These are phyloP conservation scores for Paralagenidium karlingii DNA, from an alignment of 352 stramenopile genomes.

Conservation along the genomic window DNA sequence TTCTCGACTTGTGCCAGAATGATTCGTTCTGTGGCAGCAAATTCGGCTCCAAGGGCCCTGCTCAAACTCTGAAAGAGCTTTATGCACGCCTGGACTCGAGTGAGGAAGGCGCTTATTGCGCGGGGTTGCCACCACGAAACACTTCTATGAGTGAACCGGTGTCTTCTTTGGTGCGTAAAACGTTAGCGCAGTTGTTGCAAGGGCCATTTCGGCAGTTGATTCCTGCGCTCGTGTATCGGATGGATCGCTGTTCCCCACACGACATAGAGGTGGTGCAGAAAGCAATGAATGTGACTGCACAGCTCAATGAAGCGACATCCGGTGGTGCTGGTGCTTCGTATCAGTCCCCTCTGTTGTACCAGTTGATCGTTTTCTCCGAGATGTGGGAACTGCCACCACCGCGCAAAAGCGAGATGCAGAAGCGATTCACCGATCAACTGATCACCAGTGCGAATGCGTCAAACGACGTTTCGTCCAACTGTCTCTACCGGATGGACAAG, in stretches of 20 bases:
- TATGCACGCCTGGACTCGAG: constrained; percentile 12
- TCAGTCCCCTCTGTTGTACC: constrained; percentile 35
- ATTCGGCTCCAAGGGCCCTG: constrained; percentile 7
- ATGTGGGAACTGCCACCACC: constrained; percentile 52
- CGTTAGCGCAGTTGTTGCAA: too few relatives aligned
- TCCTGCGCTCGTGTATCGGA: constrained; percentile 35
- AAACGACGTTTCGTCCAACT: constrained; percentile 15
- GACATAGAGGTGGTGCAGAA: constrained; percentile 26
- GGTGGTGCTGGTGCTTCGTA: constrained; percentile 1
- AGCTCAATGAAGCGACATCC: not conserved
- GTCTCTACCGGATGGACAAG: constrained; percentile 24
- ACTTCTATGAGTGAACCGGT: too few relatives aligned
- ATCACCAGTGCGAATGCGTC: too few relatives aligned
- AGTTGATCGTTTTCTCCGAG: constrained; percentile 63
- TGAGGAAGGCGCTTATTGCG: too few relatives aligned
- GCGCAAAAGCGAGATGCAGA: constrained; percentile 19
- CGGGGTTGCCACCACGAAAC: too few relatives aligned
- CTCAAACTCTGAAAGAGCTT: constrained; percentile 6
- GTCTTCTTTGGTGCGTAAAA: too few relatives aligned
- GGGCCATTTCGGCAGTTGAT: constrained; percentile 36
- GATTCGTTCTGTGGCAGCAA: constrained; percentile 7
- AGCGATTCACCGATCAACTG: constrained; percentile 25
- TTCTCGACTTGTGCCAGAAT: constrained; percentile 10
- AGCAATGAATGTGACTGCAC: constrained; percentile 15
- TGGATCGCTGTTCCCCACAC: constrained; percentile 28